These are phyloP conservation scores for Aspergillus sclerotiicarbonarius DNA, from an alignment of 495 filamentous ascomycete species.

Conservation along the genomic window DNA sequence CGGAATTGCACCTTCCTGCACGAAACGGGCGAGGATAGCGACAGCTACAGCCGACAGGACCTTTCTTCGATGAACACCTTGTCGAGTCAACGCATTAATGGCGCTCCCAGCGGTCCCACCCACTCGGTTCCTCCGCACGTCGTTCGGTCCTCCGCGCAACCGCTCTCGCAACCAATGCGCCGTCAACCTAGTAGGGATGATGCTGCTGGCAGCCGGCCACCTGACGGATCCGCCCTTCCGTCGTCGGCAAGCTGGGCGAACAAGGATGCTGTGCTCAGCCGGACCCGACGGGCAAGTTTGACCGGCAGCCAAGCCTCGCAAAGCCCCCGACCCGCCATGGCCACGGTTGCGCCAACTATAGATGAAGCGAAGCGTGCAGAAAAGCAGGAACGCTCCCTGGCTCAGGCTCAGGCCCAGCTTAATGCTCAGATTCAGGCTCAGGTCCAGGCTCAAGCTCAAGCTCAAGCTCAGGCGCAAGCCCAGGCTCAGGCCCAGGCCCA, in stretches of 20 bases:
- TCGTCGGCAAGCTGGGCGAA: conserved; percentile 92
- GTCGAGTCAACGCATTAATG: conserved; percentile 63
- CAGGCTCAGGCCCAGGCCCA: too few relatives aligned
- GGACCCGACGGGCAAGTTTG: conserved; percentile 69
- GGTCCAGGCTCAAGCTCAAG: too few relatives aligned
- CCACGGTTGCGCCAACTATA: conserved; percentile 51
- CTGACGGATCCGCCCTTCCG: conserved; percentile 81
- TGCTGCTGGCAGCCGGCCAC: conserved; percentile 52
- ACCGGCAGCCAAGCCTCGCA: conserved; percentile 75
- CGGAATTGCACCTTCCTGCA: conserved; percentile 97
- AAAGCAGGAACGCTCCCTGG: conserved; percentile 29
- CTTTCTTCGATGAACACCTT: conserved; percentile 93
- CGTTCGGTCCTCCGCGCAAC: conserved; percentile 33
- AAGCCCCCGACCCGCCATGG: conserved; percentile 70
- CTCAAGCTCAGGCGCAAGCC: too few relatives aligned
- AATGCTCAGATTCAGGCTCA: too few relatives aligned
- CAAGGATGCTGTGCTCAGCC: conserved; percentile 65
- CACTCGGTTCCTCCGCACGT: conserved; percentile 21
- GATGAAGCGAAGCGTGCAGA: conserved; percentile 41
- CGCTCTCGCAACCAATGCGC: conserved; percentile 68
- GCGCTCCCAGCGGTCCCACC: conserved; percentile 28
- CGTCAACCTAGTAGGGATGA: conserved; percentile 76
- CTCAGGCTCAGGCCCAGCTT: conserved; percentile 3
- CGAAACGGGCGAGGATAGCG: conserved; percentile 93
- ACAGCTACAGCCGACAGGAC: conserved; percentile 94